A percentile compares a stretch with the other conserved stretches of the same genome.
Evolutionary conservation across 306 rosid genomes (phyloP).

Genomic region (Trifolium repens): DNA sequence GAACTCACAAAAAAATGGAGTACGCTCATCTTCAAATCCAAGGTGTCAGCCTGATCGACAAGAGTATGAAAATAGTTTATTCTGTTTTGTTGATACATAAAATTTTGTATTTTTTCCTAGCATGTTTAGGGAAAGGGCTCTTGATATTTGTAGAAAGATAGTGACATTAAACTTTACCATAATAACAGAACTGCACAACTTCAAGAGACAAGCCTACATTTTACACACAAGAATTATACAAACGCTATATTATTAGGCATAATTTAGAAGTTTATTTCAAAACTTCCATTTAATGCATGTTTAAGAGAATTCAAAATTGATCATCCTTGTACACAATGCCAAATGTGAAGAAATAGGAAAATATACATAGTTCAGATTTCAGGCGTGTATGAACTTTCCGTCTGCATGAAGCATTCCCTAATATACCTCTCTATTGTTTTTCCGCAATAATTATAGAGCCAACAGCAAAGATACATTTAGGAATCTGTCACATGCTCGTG

Average conservation of each 20-base stretch:
- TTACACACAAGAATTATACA: neutral
- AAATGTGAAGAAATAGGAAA: slow-evolving; percentile 16
- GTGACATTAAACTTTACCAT: no score
- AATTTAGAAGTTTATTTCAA: neutral
- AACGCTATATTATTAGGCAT: neutral
- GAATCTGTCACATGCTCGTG: slow-evolving; percentile 47
- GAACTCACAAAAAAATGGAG: no score
- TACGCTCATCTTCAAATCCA: no score
- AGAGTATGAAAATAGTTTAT: no score
- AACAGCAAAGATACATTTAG: slow-evolving; percentile 26
- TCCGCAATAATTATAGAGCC: slow-evolving; percentile 5
- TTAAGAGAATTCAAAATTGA: slow-evolving; percentile 15
- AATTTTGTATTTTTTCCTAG: no score
- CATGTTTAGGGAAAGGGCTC: no score
- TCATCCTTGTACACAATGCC: slow-evolving; percentile 2
- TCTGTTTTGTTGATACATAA: no score
- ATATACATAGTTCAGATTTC: neutral
- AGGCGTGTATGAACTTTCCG: slow-evolving; percentile 7
- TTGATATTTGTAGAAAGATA: no score
- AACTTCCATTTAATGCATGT: neutral
- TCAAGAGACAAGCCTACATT: no score
- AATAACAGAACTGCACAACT: no score
- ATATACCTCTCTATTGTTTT: neutral
- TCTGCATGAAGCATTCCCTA: slow-evolving; percentile 30
- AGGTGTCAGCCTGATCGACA: no score